These are phyloP conservation scores for carrot (Daucus carota) DNA, from an alignment of 129 eudicot species.

Conservation along the genomic window DNA sequence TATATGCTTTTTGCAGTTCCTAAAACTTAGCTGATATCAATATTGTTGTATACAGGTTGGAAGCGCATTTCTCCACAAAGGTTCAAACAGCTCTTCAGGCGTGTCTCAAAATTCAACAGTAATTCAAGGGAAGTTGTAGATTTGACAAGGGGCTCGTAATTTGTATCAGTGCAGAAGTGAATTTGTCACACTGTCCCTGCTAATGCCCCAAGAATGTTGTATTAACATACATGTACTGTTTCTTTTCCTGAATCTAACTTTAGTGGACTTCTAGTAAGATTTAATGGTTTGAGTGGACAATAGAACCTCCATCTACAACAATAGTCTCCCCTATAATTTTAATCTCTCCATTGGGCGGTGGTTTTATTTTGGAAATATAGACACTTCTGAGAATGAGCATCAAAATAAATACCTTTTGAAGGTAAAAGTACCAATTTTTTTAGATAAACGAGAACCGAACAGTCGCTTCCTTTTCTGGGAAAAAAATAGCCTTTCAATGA, in stretches of 20 bases:
- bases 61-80: conserved; percentile 56
- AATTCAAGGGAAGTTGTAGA: conserved; percentile 8
- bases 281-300: not conserved
- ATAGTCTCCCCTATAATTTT: too few relatives aligned
- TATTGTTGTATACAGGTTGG: conserved; percentile 49
- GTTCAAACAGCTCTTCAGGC: conserved; percentile 66
- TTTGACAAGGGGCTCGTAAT: not conserved
- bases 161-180: not conserved
- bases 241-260: not conserved
- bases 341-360: too few relatives aligned
- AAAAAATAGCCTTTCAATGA: too few relatives aligned
- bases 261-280: not conserved
- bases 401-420: too few relatives aligned
- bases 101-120: conserved; percentile 50
- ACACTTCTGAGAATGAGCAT: too few relatives aligned
- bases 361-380: too few relatives aligned
- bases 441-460: too few relatives aligned
- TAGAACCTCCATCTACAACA: not conserved
- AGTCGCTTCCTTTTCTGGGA: too few relatives aligned
- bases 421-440: too few relatives aligned
- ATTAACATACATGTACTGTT: not conserved
- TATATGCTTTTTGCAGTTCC: not conserved
- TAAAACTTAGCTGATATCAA: not conserved
- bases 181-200: not conserved
- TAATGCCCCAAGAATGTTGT: not conserved